Evolutionary conservation across 164 flowering plant genomes (phyloP).

Genomic region (Magnolia changhungtana): DNA sequence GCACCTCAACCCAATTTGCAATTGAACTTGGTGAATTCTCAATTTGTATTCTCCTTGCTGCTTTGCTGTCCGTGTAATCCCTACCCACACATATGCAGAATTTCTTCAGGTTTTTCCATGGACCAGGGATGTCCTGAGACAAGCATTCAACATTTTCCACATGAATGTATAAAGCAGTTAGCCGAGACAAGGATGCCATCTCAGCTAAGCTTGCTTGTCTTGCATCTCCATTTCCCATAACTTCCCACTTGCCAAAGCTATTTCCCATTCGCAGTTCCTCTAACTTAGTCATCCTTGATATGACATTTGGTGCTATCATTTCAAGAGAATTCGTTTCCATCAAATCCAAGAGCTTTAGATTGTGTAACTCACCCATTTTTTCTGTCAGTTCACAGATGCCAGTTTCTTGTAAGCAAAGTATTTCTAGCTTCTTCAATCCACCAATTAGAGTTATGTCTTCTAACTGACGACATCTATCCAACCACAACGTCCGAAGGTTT

Average conservation of each 20-base stretch:
- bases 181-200: not conserved
- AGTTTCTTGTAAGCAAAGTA: too few species aligned
- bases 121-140: not conserved
- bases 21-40: not conserved
- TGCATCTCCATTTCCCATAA: not conserved
- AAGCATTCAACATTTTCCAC: not conserved
- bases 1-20: not conserved
- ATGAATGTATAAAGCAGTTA: not conserved
- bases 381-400: too few species aligned
- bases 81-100: not conserved
- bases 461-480: not conserved
- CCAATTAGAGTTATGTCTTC: too few species aligned
- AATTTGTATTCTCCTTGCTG: not conserved
- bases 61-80: not conserved
- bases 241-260: conserved; percentile 3
- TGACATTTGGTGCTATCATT: not conserved
- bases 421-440: too few species aligned
- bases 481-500: conserved; percentile 12
- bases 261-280: conserved; percentile 4
- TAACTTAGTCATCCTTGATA: conserved; percentile 1
- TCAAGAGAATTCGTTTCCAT: not conserved
- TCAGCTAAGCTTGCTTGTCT: conserved; percentile 2
- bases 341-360: not conserved
- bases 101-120: not conserved
- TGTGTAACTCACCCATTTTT: too few species aligned